Percentiles rank a stretch among this genome's conserved stretches.
Conservation (phyloP, 805 yeast species). For the Brettanomyces naardenensis region DNA sequence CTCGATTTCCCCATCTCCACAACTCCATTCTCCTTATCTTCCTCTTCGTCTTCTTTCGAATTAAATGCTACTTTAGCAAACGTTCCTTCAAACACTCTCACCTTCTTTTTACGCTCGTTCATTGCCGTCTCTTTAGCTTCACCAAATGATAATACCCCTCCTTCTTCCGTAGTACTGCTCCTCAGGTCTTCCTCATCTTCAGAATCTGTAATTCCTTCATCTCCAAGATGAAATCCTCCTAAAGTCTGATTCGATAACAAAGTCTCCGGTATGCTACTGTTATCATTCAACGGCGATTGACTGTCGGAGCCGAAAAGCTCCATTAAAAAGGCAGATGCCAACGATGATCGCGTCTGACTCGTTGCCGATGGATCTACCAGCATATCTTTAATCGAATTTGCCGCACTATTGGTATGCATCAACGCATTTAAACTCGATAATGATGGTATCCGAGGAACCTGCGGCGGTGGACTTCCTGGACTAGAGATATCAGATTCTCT, state of each 20-base stretch:
- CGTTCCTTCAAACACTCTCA: slow-evolving; percentile 12
- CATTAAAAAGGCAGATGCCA: slow-evolving; percentile 1
- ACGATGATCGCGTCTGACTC: slow-evolving; percentile 1
- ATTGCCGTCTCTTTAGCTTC: slow-evolving; percentile 1
- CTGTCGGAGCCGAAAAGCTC: neutral
- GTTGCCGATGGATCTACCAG: slow-evolving; percentile 2
- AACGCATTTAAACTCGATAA: slow-evolving; percentile 1
- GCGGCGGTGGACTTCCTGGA: neutral
- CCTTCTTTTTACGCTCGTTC: neutral
- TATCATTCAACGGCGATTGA: neutral
- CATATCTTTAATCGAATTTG: slow-evolving; percentile 3
- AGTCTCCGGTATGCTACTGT: neutral
- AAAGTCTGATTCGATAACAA: neutral
- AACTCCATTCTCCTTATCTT: too few species aligned
- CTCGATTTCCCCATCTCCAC: too few species aligned
- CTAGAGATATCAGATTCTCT: neutral
- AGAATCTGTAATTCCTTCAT: neutral
- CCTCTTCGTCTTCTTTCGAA: slow-evolving; percentile 5
- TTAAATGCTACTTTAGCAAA: slow-evolving; percentile 10
- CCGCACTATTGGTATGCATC: slow-evolving; percentile 1
- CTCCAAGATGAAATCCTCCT: neutral
- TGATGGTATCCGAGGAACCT: slow-evolving; percentile 1
- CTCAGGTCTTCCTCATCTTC: slow-evolving; percentile 2
- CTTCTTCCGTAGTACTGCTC: slow-evolving; percentile 5
- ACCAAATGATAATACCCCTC: slow-evolving; percentile 10